Conservation (phyloP, 495 filamentous ascomycete species). For the Penicillium herquei region DNA sequence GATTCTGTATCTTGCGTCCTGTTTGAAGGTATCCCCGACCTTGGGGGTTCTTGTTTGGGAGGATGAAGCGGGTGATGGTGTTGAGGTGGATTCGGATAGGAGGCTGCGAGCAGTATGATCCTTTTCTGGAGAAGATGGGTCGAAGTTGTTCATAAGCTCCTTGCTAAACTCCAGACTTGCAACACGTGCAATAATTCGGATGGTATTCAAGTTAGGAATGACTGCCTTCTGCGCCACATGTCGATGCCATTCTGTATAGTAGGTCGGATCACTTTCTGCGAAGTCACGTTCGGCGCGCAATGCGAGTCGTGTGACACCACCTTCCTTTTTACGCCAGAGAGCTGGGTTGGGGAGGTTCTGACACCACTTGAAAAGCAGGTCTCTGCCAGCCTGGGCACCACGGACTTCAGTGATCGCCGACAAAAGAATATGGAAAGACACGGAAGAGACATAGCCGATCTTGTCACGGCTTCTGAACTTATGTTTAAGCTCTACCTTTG, state of each 20-base stretch:
- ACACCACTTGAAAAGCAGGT: constrained; percentile 47
- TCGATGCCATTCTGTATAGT: constrained; percentile 27
- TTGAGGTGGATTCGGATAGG: not conserved
- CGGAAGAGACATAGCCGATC: constrained; percentile 28
- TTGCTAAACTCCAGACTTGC: constrained; percentile 32
- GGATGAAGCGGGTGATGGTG: not conserved
- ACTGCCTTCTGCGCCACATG: constrained; percentile 27
- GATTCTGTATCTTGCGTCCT: not conserved
- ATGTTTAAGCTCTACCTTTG: constrained; percentile 15
- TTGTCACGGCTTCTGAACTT: constrained; percentile 12
- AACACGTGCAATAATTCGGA: constrained; percentile 40
- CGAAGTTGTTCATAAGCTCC: no score
- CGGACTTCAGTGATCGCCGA: constrained; percentile 45
- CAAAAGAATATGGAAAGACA: constrained; percentile 49
- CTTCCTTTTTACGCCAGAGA: constrained; percentile 23
- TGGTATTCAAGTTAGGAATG: constrained; percentile 39
- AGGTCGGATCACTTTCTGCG: constrained; percentile 26
- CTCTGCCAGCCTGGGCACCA: constrained; percentile 40
- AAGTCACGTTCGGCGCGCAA: constrained; percentile 20
- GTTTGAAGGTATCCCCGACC: not conserved
- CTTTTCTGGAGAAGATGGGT: no score
- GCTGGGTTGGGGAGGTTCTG: constrained; percentile 21
- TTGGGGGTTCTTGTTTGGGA: not conserved
- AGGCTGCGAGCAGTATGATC: no score
- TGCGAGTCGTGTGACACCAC: constrained; percentile 30